phyloP scores from a whole-genome alignment of 495 filamentous ascomycete species.

The Geoglossum glabrum region DNA sequence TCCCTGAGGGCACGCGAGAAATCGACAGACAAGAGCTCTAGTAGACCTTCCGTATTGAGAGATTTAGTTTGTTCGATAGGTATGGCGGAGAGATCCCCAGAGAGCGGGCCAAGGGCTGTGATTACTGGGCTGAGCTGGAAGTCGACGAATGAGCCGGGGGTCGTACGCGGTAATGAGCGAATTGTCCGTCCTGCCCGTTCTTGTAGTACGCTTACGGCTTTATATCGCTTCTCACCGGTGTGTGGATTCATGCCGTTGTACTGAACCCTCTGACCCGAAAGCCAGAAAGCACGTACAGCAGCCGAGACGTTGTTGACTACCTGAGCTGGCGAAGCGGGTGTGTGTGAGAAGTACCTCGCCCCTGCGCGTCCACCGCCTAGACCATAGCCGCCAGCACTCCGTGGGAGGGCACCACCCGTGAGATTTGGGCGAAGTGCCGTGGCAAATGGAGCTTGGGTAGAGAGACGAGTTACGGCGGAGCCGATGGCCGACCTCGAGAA shows the following conservation, averaged over 20 bases:
- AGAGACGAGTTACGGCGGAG: conserved; percentile 41
- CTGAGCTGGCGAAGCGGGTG: conserved; percentile 63
- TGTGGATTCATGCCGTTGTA: conserved; percentile 50
- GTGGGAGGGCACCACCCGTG: conserved; percentile 67
- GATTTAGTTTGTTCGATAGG: conserved; percentile 10
- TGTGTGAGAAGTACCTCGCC: conserved; percentile 76
- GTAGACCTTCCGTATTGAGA: conserved; percentile 58
- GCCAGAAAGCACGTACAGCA: conserved; percentile 71
- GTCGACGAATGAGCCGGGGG: conserved; percentile 62
- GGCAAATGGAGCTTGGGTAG: conserved; percentile 68
- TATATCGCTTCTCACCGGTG: conserved; percentile 60
- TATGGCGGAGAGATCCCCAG: conserved; percentile 15
- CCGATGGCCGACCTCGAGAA: conserved; percentile 45
- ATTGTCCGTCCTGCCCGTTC: conserved; percentile 46
- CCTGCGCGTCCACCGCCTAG: conserved; percentile 48
- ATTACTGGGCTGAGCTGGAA: conserved; percentile 75
- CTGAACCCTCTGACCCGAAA: conserved; percentile 69
- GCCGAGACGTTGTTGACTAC: conserved; percentile 88
- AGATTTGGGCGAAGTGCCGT: conserved; percentile 81
- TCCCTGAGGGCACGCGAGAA: conserved; percentile 78
- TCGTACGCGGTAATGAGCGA: conserved; percentile 27
- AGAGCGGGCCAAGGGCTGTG: conserved; percentile 53
- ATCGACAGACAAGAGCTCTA: conserved; percentile 69
- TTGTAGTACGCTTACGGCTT: conserved; percentile 45
- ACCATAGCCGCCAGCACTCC: conserved; percentile 73